A percentile compares a stretch with the other conserved stretches of the same genome.
These are phyloP conservation scores for Pleurotus ostreatus DNA, from an alignment of 768 basidiomycete genomes.

Conservation along the genomic window DNA sequence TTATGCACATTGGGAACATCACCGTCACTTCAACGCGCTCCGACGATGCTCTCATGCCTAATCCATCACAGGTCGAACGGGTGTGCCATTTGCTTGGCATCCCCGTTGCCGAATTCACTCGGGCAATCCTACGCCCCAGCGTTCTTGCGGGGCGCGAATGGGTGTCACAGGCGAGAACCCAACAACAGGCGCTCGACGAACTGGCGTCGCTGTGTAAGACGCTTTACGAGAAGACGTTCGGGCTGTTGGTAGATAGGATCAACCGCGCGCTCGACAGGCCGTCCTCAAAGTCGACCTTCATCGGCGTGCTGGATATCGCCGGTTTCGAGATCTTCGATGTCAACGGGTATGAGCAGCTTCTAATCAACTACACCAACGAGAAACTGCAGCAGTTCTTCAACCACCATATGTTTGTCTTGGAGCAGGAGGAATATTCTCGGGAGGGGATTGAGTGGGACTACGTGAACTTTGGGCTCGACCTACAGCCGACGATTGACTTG, in stretches of 20 bases:
- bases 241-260: conserved; percentile 89
- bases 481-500: conserved; percentile 97
- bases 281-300: conserved; percentile 88
- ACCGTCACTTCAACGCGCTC: conserved; percentile 71
- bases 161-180: conserved; percentile 90
- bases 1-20: conserved; percentile 96
- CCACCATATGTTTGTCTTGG: conserved; percentile 99
- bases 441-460: conserved; percentile 98
- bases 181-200: conserved; percentile 91
- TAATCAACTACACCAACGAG: conserved; percentile 99
- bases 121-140: conserved; percentile 83
- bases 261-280: conserved; percentile 94
- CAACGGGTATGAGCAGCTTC: conserved; percentile 94
- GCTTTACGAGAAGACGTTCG: conserved; percentile 96
- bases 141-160: conserved; percentile 95
- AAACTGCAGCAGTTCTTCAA: conserved; percentile 98
- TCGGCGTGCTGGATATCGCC: conserved; percentile 98
- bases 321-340: conserved; percentile 97
- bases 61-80: conserved; percentile 81
- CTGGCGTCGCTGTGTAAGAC: conserved; percentile 90
- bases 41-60: conserved; percentile 75
- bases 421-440: conserved; percentile 97
- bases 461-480: conserved; percentile 94
- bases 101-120: conserved; percentile 81
- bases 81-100: conserved; percentile 91